phyloP scores from a whole-genome alignment of 1,284 basidiomycete species.

The Cryptococcus sp. region DNA sequence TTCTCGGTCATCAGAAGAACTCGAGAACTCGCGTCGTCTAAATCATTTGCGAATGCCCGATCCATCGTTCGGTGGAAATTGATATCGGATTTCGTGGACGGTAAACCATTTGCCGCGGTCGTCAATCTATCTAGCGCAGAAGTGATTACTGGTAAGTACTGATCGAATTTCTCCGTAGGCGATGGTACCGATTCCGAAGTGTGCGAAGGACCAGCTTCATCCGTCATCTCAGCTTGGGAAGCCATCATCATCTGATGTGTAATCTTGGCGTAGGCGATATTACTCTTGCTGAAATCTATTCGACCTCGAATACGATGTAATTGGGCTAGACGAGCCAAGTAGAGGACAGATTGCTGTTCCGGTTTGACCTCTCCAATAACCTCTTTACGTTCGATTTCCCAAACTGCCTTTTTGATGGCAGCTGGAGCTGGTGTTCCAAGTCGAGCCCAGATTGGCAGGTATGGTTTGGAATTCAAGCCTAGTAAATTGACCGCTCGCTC shows the following conservation, averaged over 20 bases:
- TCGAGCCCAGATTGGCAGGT: too few species aligned
- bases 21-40: constrained; percentile 31
- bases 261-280: not conserved
- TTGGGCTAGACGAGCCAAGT: not conserved
- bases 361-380: too few species aligned
- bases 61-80: constrained; percentile 82
- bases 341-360: too few species aligned
- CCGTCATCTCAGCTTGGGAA: not conserved
- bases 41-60: constrained; percentile 56
- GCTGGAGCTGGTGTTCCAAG: too few species aligned
- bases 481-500: too few species aligned
- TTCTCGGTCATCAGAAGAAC: constrained; percentile 57
- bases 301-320: not conserved
- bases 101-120: constrained; percentile 39
- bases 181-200: constrained; percentile 7
- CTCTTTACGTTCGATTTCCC: too few species aligned
- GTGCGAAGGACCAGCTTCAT: too few species aligned
- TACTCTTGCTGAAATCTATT: not conserved
- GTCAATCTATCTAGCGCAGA: constrained; percentile 39
- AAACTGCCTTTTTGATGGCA: too few species aligned
- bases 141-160: constrained; percentile 35
- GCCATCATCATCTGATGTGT: not conserved
- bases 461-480: too few species aligned
- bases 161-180: constrained; percentile 19
- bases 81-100: constrained; percentile 57